Evolutionary conservation across 371 early-diverging fungal species (phyloP).

Genomic region (Gilbertella persicaria): DNA sequence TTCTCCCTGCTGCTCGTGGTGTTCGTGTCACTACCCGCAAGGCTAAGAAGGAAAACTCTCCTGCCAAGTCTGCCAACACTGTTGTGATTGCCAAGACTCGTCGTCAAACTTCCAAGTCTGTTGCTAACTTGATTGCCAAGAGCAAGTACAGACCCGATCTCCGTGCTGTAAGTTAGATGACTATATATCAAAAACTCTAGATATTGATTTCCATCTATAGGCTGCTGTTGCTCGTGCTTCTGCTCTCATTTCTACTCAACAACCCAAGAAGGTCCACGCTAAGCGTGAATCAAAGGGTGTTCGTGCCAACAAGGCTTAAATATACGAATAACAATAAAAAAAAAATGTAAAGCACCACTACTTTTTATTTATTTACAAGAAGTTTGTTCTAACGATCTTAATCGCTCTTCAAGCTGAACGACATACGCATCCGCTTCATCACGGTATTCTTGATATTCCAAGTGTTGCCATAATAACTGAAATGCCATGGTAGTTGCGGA

Average conservation of each 20-base stretch:
- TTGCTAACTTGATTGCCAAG: slow-evolving; percentile 69
- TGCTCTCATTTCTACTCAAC: slow-evolving; percentile 68
- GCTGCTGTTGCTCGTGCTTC: slow-evolving; percentile 84
- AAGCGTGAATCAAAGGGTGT: slow-evolving; percentile 44
- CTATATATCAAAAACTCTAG: too few species aligned
- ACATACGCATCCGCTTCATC: slow-evolving; percentile 38
- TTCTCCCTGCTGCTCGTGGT: slow-evolving; percentile 67
- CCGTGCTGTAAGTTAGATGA: slow-evolving; percentile 66
- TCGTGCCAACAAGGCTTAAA: slow-evolving; percentile 37
- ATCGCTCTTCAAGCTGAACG: slow-evolving; percentile 32
- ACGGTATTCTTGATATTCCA: slow-evolving; percentile 52
- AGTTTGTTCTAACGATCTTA: slow-evolving; percentile 42
- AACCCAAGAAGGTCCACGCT: slow-evolving; percentile 64
- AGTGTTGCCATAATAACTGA: slow-evolving; percentile 47
- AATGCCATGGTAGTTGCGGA: slow-evolving; percentile 45
- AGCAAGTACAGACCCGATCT: slow-evolving; percentile 80
- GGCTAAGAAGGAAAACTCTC: slow-evolving; percentile 57
- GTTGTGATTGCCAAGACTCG: slow-evolving; percentile 66
- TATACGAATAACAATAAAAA: too few species aligned
- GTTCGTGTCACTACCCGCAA: slow-evolving; percentile 67
- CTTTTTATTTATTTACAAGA: too few species aligned
- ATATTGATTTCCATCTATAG: slow-evolving; percentile 34
- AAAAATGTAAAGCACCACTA: too few species aligned
- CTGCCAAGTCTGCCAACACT: slow-evolving; percentile 56
- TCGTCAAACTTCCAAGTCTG: slow-evolving; percentile 71